phyloP scores from a whole-genome alignment of 2,329 filamentous ascomycete genomes.

The Proliferodiscus dingleyae region DNA sequence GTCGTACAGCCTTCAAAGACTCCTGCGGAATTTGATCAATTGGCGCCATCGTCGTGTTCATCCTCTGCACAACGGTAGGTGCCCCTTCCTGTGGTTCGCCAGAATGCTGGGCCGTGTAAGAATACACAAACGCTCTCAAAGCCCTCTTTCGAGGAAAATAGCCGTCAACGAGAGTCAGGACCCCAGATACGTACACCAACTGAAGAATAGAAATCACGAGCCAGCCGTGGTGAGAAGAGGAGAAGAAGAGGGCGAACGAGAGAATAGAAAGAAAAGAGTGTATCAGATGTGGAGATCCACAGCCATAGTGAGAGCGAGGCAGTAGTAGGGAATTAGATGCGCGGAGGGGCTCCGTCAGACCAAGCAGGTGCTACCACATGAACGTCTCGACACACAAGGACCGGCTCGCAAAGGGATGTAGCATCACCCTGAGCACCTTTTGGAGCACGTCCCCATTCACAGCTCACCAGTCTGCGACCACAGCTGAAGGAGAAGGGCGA shows the following conservation, averaged over 20 bases:
- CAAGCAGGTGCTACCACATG: too few relatives aligned
- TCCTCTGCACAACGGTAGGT: constrained; percentile 23
- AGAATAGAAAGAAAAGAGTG: constrained; percentile 17
- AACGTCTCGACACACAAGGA: constrained; percentile 1
- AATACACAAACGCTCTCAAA: constrained; percentile 20
- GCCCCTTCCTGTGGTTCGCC: constrained; percentile 20
- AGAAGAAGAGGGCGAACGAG: constrained; percentile 13
- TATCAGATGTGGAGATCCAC: constrained; percentile 11
- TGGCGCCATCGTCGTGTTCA: constrained; percentile 31
- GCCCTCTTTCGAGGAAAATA: constrained; percentile 1
- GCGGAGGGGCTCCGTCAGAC: not conserved
- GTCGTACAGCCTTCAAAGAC: constrained; percentile 11
- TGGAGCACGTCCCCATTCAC: not conserved
- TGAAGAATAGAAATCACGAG: constrained; percentile 27
- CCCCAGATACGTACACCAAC: constrained; percentile 15
- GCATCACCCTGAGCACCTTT: not conserved
- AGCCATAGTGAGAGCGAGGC: not conserved
- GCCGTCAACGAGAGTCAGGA: constrained; percentile 6
- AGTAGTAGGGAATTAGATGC: not conserved
- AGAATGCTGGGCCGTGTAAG: constrained; percentile 18
- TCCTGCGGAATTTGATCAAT: constrained; percentile 19
- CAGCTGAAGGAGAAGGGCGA: not conserved
- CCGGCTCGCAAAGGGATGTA: not conserved
- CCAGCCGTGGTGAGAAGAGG: constrained; percentile 30
- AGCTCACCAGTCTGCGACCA: not conserved